A percentile compares a stretch with the other conserved stretches of the same genome.
Evolutionary conservation across 2,329 filamentous ascomycete genomes (phyloP).

Genomic region (Pestalotiopsis sp.): DNA sequence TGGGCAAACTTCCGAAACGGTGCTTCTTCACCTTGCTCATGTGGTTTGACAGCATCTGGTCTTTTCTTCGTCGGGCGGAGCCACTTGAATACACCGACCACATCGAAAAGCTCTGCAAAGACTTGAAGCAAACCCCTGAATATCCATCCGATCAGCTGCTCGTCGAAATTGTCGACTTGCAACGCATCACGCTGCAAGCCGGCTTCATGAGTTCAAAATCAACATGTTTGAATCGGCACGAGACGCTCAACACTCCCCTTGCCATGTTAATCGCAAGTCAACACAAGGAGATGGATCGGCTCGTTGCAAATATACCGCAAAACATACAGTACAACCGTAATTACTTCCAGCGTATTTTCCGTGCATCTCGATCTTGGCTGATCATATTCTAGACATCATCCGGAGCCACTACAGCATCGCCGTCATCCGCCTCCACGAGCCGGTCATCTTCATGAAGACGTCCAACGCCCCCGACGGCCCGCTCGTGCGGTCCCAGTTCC

Average conservation of each 20-base stretch:
- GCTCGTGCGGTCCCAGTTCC: neutral
- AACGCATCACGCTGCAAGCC: neutral
- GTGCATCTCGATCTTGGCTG: neutral
- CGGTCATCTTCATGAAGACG: neutral
- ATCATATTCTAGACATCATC: neutral
- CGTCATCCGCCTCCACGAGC: conserved; percentile 1
- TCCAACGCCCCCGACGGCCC: neutral
- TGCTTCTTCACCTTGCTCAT: neutral
- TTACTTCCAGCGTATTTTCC: neutral
- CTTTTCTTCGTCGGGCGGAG: neutral
- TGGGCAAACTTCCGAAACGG: too few species aligned
- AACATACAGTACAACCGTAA: neutral
- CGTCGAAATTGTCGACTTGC: neutral
- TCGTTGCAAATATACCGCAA: neutral
- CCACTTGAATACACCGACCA: neutral
- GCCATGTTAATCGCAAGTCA: neutral
- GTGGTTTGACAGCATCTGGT: neutral
- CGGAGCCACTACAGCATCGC: neutral
- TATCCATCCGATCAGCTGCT: neutral
- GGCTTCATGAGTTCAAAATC: neutral
- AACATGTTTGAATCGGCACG: neutral
- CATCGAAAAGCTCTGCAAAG: neutral
- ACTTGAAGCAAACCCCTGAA: neutral
- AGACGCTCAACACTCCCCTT: neutral
- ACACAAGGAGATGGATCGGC: neutral